Conservation (phyloP, 306 rosid genomes). For the Crataegus laevigata region DNA sequence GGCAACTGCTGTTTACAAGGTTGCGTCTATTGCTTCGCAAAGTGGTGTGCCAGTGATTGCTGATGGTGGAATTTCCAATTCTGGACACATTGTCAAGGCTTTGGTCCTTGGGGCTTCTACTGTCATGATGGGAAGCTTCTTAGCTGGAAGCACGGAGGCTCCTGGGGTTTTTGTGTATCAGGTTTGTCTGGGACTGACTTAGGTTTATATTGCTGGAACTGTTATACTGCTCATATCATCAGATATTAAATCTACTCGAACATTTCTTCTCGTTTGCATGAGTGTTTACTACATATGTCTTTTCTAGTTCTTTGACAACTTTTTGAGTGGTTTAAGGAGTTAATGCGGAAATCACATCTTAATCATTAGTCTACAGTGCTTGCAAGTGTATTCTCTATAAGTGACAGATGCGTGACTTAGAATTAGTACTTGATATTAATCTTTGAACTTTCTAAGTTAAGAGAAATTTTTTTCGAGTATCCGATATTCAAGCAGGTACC, state of each 20-base stretch:
- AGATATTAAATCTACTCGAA: neutral
- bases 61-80: slow-evolving; percentile 89
- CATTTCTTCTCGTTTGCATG: neutral
- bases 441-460: too few relatives aligned
- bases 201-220: neutral
- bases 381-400: too few relatives aligned
- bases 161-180: slow-evolving; percentile 52
- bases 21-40: slow-evolving; percentile 61
- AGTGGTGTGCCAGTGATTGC: slow-evolving; percentile 84
- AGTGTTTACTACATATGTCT: neutral
- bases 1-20: slow-evolving; percentile 93
- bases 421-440: too few relatives aligned
- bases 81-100: slow-evolving; percentile 90
- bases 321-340: neutral
- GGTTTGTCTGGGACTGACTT: slow-evolving; percentile 31
- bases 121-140: slow-evolving; percentile 95
- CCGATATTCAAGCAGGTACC: too few relatives aligned
- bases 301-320: neutral
- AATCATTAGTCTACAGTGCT: too few relatives aligned
- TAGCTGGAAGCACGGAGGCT: slow-evolving; percentile 87
- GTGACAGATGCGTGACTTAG: too few relatives aligned
- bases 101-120: slow-evolving; percentile 78
- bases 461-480: too few relatives aligned
- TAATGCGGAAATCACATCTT: too few relatives aligned
- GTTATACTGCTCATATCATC: neutral